Percentiles rank a stretch among this genome's conserved stretches.
Evolutionary conservation across 2,329 filamentous ascomycete genomes (phyloP).

Genomic region (Aureobasidium sp.): DNA sequence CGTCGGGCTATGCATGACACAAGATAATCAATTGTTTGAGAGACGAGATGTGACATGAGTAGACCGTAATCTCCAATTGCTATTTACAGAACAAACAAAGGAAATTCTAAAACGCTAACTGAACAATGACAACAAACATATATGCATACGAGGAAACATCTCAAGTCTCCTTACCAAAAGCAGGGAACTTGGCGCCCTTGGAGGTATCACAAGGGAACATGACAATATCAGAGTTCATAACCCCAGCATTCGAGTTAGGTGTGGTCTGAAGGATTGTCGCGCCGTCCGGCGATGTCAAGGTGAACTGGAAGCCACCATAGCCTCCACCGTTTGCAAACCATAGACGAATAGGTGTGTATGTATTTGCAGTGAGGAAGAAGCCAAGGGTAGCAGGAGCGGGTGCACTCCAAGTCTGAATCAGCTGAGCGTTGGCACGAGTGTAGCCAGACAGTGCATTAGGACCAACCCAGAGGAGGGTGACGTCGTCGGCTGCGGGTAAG

Average conservation of each 20-base stretch:
- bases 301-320: slow-evolving; percentile 3
- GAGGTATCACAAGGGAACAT: slow-evolving; percentile 10
- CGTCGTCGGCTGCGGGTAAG: slow-evolving; percentile 21
- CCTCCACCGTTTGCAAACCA: slow-evolving; percentile 13
- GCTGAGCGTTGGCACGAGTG: slow-evolving; percentile 20
- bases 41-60: too few species aligned
- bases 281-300: slow-evolving; percentile 12
- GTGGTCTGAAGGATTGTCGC: slow-evolving; percentile 1
- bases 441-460: slow-evolving; percentile 21
- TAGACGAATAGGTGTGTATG: slow-evolving; percentile 9
- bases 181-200: slow-evolving; percentile 3
- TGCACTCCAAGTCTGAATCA: slow-evolving; percentile 1
- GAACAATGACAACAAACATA: too few species aligned
- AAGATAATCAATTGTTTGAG: too few species aligned
- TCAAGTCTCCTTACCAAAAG: slow-evolving; percentile 15
- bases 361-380: slow-evolving; percentile 14
- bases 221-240: slow-evolving; percentile 8
- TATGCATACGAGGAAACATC: neutral
- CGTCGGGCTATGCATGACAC: neutral
- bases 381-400: neutral
- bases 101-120: neutral
- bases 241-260: neutral
- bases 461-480: slow-evolving; percentile 24
- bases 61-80: too few species aligned
- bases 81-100: too few species aligned